Conservation (phyloP, 2,329 filamentous ascomycete genomes). For the Bipolaris cookei region DNA sequence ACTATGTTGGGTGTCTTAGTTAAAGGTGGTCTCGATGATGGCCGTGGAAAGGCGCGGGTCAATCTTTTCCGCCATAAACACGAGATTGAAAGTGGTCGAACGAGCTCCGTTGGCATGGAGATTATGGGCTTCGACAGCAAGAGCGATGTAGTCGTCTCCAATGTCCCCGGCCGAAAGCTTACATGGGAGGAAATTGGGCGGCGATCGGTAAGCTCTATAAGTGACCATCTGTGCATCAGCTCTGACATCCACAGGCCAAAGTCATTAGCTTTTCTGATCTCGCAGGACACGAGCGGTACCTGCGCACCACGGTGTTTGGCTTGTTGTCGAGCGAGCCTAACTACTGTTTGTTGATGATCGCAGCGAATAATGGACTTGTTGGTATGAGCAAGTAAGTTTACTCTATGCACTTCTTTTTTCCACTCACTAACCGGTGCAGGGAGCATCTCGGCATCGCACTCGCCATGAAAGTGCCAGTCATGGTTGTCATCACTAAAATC, state of each 20-base stretch:
- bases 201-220: conserved; percentile 65
- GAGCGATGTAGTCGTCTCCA: conserved; percentile 81
- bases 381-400: conserved; percentile 80
- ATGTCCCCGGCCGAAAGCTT: conserved; percentile 81
- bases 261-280: conserved; percentile 96
- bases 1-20: conserved; percentile 95
- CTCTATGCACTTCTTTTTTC: not conserved
- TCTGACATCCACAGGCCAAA: conserved; percentile 65
- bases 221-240: not conserved
- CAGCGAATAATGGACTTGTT: conserved; percentile 94
- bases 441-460: conserved; percentile 95
- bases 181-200: conserved; percentile 98
- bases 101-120: conserved; percentile 97
- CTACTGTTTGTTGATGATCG: conserved; percentile 97
- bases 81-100: conserved; percentile 93
- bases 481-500: conserved; percentile 98
- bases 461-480: conserved; percentile 93
- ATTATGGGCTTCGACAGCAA: conserved; percentile 92
- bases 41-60: conserved; percentile 88
- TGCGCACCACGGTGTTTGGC: conserved; percentile 95
- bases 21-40: conserved; percentile 93
- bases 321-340: conserved; percentile 93
- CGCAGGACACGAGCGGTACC: conserved; percentile 92
- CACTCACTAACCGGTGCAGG: conserved; percentile 36
- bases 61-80: conserved; percentile 98